Evolutionary conservation across 1,139 yeast genomes (phyloP).

Genomic region (Scheffersomyces cryptocercus): DNA sequence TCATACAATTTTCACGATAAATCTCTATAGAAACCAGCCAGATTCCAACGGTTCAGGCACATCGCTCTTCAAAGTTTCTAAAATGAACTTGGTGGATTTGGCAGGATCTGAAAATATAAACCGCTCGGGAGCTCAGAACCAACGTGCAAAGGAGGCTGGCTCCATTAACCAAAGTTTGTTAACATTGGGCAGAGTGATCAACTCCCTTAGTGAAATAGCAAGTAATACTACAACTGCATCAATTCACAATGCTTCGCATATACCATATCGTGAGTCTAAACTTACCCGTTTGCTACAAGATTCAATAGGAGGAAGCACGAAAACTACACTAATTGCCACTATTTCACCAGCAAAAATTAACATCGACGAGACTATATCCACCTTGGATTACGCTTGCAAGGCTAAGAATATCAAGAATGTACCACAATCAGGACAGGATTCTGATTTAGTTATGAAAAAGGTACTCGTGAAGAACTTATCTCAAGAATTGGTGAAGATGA

Average conservation of each 20-base stretch:
- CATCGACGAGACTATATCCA: constrained; percentile 76
- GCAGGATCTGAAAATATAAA: constrained; percentile 87
- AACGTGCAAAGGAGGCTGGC: constrained; percentile 86
- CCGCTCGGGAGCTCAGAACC: constrained; percentile 76
- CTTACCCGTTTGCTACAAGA: constrained; percentile 78
- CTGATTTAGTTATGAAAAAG: constrained; percentile 55
- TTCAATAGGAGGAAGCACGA: constrained; percentile 80
- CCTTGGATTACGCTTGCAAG: constrained; percentile 81
- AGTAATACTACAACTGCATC: constrained; percentile 10
- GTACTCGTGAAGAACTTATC: constrained; percentile 60
- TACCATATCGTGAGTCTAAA: constrained; percentile 86
- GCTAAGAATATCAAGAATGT: constrained; percentile 77
- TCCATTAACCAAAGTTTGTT: constrained; percentile 80
- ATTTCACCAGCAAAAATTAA: constrained; percentile 77
- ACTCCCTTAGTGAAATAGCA: constrained; percentile 50
- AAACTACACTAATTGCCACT: constrained; percentile 79
- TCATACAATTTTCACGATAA: constrained; percentile 70
- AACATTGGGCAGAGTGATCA: constrained; percentile 84
- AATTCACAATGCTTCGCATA: constrained; percentile 39
- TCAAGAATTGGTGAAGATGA: constrained; percentile 54
- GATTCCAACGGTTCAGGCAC: constrained; percentile 15
- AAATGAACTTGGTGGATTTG: constrained; percentile 78
- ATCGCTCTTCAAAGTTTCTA: constrained; percentile 48
- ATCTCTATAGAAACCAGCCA: constrained; percentile 49
- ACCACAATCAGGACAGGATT: constrained; percentile 59